Percentiles rank a stretch among this genome's conserved stretches.
phyloP scores from a whole-genome alignment of 345 rosid genomes.

The Acer yangbiense region DNA sequence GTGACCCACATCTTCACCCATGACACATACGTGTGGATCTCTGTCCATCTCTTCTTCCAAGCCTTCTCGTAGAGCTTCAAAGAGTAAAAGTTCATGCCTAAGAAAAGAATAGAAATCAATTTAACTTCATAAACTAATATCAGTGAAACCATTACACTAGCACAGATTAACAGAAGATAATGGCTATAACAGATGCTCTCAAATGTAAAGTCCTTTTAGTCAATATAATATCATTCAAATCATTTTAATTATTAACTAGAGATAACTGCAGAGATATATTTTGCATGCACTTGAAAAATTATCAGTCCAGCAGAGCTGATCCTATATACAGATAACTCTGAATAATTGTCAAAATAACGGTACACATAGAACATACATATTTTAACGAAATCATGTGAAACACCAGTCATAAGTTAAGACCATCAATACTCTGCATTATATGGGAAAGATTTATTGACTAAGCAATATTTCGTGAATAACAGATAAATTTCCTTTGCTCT shows the following conservation, averaged over 20 bases:
- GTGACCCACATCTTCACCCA: slow-evolving; percentile 99
- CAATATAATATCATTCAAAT: background rate
- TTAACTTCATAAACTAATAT: background rate
- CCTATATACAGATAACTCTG: background rate
- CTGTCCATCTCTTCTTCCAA: slow-evolving; percentile 99
- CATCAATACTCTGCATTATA: background rate
- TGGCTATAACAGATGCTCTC: background rate
- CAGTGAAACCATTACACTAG: background rate
- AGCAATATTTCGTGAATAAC: background rate
- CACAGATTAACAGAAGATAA: background rate
- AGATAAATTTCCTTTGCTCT: background rate
- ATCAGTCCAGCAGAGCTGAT: background rate
- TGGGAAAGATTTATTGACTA: background rate
- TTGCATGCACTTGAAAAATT: background rate
- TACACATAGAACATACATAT: background rate
- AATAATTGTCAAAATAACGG: background rate
- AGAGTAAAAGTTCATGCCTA: slow-evolving; percentile 89
- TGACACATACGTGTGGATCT: slow-evolving; percentile 78
- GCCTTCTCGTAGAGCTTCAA: slow-evolving; percentile 91
- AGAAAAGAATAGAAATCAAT: slow-evolving; percentile 9
- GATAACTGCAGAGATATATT: background rate
- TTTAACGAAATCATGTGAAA: background rate
- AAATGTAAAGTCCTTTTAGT: background rate
- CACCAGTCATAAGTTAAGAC: background rate
- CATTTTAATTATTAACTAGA: background rate